A percentile compares a stretch with the other conserved stretches of the same genome.
Evolutionary conservation across 2,329 filamentous ascomycete genomes (phyloP).

Genomic region (Byssothecium circinans): DNA sequence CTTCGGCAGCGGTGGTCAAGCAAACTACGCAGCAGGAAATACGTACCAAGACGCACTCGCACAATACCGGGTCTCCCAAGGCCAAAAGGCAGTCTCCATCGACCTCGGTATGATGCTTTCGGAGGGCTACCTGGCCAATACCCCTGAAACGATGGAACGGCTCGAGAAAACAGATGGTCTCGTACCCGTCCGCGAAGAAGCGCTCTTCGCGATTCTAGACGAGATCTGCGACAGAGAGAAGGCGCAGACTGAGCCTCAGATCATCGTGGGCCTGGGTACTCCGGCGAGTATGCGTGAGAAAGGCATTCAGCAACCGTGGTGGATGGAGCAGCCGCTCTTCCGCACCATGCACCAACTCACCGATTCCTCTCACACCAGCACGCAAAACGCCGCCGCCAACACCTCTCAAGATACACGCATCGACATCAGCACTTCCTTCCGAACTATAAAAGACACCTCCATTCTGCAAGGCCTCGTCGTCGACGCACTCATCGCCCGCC

Average conservation of each 20-base stretch:
- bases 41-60: conserved; percentile 30
- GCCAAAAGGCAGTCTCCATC: conserved; percentile 18
- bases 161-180: neutral
- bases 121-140: conserved; percentile 17
- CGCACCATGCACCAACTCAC: neutral
- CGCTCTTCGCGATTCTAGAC: conserved; percentile 23
- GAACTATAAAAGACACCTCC: conserved; percentile 11
- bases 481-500: neutral
- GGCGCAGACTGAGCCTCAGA: conserved; percentile 13
- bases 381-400: conserved; percentile 7
- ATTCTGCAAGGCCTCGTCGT: conserved; percentile 3
- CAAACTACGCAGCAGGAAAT: conserved; percentile 29
- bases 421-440: conserved; percentile 12
- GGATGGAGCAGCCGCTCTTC: neutral
- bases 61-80: conserved; percentile 11
- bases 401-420: conserved; percentile 12
- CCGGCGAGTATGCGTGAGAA: conserved; percentile 5
- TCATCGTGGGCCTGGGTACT: conserved; percentile 19
- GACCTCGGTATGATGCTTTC: conserved; percentile 19
- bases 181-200: conserved; percentile 5
- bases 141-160: neutral
- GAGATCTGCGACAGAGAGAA: conserved; percentile 17
- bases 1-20: conserved; percentile 22
- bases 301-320: neutral
- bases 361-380: neutral